These are phyloP conservation scores for Trametes gibbosa DNA, from an alignment of 768 basidiomycete genomes.

Conservation along the genomic window DNA sequence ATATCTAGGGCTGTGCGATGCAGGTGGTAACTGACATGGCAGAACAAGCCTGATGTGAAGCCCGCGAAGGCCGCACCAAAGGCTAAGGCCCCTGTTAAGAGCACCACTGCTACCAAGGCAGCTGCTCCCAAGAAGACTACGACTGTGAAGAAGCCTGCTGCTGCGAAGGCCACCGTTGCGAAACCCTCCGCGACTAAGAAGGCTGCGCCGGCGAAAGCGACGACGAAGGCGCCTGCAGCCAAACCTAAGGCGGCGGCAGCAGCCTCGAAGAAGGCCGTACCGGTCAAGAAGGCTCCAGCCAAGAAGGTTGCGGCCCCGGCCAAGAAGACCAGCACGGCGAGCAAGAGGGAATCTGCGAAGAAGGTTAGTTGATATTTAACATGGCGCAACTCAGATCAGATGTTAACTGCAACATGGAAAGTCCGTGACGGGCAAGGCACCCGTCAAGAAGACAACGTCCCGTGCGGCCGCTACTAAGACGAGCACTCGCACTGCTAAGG, in stretches of 20 bases:
- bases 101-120: slow-evolving; percentile 20
- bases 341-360: slow-evolving; percentile 57
- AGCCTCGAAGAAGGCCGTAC: slow-evolving; percentile 35
- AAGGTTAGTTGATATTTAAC: slow-evolving; percentile 42
- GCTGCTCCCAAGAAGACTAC: slow-evolving; percentile 14
- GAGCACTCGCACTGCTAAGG: slow-evolving; percentile 11
- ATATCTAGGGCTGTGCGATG: slow-evolving; percentile 18
- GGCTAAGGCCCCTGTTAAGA: slow-evolving; percentile 1
- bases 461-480: slow-evolving; percentile 10
- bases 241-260: slow-evolving; percentile 39
- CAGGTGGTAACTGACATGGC: slow-evolving; percentile 16
- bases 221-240: slow-evolving; percentile 27
- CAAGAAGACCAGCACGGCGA: slow-evolving; percentile 35
- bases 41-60: slow-evolving; percentile 40
- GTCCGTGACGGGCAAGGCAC: slow-evolving; percentile 19
- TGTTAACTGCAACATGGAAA: background rate
- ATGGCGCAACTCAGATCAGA: background rate
- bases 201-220: slow-evolving; percentile 32
- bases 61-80: slow-evolving; percentile 19
- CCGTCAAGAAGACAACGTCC: slow-evolving; percentile 13
- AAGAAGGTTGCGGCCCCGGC: slow-evolving; percentile 39
- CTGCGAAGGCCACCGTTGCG: slow-evolving; percentile 3
- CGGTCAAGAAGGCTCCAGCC: slow-evolving; percentile 26
- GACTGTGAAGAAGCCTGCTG: background rate
- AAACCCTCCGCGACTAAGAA: slow-evolving; percentile 18